These are phyloP conservation scores for Limonomyces culmigenus DNA, from an alignment of 1,284 basidiomycete species.

Conservation along the genomic window DNA sequence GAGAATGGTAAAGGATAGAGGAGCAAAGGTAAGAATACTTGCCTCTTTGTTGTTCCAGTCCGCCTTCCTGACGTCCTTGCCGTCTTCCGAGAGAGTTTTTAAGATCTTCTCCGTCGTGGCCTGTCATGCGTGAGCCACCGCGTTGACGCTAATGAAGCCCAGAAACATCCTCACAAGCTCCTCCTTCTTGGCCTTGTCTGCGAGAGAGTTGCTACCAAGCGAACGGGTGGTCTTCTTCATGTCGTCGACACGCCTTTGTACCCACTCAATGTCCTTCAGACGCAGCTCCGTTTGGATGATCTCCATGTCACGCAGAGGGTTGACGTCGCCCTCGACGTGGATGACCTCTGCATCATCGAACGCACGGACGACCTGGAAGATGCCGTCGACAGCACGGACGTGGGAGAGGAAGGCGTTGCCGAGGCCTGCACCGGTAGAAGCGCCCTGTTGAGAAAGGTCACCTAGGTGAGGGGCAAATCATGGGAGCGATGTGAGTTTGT, in stretches of 20 bases:
- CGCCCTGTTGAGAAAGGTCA: constrained; percentile 39
- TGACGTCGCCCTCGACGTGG: constrained; percentile 97
- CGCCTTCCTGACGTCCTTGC: constrained; percentile 86
- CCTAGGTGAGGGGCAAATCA: constrained; percentile 3
- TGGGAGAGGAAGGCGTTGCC: constrained; percentile 97
- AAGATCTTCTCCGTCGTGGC: constrained; percentile 78
- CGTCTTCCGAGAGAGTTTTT: constrained; percentile 66
- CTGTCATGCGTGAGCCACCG: constrained; percentile 19
- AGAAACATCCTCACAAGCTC: constrained; percentile 57
- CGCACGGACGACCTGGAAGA: constrained; percentile 96
- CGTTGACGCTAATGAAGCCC: constrained; percentile 1
- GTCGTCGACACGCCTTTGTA: constrained; percentile 78
- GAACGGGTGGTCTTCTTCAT: constrained; percentile 58
- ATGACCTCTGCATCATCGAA: constrained; percentile 99
- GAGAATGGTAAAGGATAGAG: neutral
- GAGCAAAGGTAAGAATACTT: constrained; percentile 13
- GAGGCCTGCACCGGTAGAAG: constrained; percentile 94
- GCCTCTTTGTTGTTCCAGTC: constrained; percentile 98
- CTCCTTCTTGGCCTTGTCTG: constrained; percentile 93
- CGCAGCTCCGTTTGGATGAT: constrained; percentile 91
- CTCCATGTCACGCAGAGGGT: constrained; percentile 94
- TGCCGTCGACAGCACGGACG: constrained; percentile 96
- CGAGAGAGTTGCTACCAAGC: constrained; percentile 68
- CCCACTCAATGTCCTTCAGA: constrained; percentile 98
- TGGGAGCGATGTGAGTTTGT: neutral